Evolutionary conservation across 441 rosid species (phyloP), one percentile per base, ranked within the genome.

Genomic region (Corymbia citriodora): DNA sequence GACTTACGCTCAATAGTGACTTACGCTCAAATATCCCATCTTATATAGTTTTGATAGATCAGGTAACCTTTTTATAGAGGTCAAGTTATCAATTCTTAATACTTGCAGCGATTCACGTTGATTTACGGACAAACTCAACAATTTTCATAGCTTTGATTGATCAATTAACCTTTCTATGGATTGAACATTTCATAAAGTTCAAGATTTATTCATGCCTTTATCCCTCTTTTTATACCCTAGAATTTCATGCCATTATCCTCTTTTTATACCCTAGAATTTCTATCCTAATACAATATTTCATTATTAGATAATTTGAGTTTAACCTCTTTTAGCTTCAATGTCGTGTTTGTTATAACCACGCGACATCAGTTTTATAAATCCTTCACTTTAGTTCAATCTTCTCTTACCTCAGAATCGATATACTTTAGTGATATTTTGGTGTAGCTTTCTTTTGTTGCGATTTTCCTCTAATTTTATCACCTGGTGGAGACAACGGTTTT

Each of bases 341-440:
- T 5, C 2, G 10, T 21, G 9, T 55, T 55, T 55, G 11, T 55
- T 55, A 55, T 9, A 27, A 55, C 12, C 61, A 55, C 23, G 11
- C 27, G 9, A 9, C 6, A 5, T 55, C 61, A 21, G 2, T 9
- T 55, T 21, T 21, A 55, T 21, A 55, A 2, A 55, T 55, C 61
- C 27, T 9, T 27, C 4, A 0, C 11, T 55, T 21, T 55, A 55
- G 27, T 55, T 55, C 59, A 55, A 9, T 55, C 61, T 55, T 55
- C 5, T 55, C 27, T 55, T 55, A 21, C 27, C 61, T 55, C 23
- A 19, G 27, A 55, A 55, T 55, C 1, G 6, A 55, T 21, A 55
- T 1, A 21, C 11, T 3, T 21, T 0, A 9, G 0, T 55, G 61
- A 9, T 55, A 21, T 19, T 19, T 16, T 54, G 16, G 0, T 16